Base-by-base conservation (phyloP, 192 early-diverging fungal species). In the Umbelopsis sp. region DNA sequence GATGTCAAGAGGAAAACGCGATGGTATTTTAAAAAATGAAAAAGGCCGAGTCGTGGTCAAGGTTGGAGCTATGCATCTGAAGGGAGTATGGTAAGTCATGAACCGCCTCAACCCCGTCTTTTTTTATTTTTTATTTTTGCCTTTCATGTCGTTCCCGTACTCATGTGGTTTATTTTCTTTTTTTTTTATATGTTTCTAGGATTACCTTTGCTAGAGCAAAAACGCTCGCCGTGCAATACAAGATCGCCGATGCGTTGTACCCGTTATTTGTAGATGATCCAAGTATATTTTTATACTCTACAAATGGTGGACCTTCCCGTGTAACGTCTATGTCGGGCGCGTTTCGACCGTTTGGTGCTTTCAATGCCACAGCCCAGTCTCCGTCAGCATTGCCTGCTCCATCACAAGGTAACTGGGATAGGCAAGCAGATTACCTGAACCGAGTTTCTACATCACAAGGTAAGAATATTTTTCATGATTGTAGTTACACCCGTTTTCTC, bases 261-360 rank as follows among this genome's bases (percentile, higher is more conserved):
- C 92, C 92, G 23, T 83, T 94, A 23, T 87, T 94, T 68, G 88
- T 87, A 55, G 87, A 90, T 30, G 90, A 94, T 67, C 92, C 91
- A 9, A 81, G 82, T 48, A 67, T 85, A 23, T 92, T 89, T 66
- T 74, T 94, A 35, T 89, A 88, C 71, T 48, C 71, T 12, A 69
- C 52, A 16, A 61, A 61, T 35, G 55, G 55, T 5, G 55, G 55
- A 2, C 55, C 55, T n/a, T 61, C 55, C 33, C 55, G 55, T 61
- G 55, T 61, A 4, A 61, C 55, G 27, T 30, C 55, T 4, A 61
- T 61, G 13, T 61, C 55, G 11, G 55, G 55, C 11, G 55, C 55
- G 33, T 61, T 61, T 61, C 55, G 55, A 35, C 55, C 55, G 6
- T 61, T 61, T 61, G 55, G 55, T 16, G 30, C 55, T 15, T 61